Evolutionary conservation across 208 protist genomes (phyloP), one percentile per base, ranked within the genome.

Genomic region (Crithidia bombi): DNA sequence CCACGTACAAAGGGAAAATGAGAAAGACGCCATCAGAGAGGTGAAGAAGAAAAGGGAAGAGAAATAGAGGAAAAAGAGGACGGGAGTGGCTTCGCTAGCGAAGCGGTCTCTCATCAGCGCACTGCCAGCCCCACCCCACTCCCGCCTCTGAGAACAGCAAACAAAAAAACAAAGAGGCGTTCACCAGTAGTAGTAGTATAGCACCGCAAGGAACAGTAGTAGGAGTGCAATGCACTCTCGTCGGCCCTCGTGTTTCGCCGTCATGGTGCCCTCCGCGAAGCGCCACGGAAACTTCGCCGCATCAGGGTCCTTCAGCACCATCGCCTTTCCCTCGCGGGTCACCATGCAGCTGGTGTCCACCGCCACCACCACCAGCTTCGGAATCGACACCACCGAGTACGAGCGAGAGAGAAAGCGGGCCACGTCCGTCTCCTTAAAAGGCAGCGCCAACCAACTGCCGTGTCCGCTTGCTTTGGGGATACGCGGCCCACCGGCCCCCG

Each of bases 361-460:
- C 21, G 78, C 74, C 36, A 91, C 79, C 2, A 86, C 58, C 0
- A 82, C 59, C 33, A 88, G 19, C 44, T 66, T 84, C 23, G 86
- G 86, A 19, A 86, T 83, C 15, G 76, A 78, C 5, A 54, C 19
- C 14, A 87, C 74, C 0, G 56, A 57, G 68, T 78, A 81, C 28
- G 33, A 46, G 19, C 69, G 65, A 23, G 72, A 68, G 30, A 88
- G 67, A 21, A 47, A 61, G 3, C 56, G 56, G 0, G 67, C 75
- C 32, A 84, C 50, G 21, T 46, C 57, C 2, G 54, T 23, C 10
- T 84, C 73, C 25, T 72, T 67, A 55, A 87, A 94, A 26, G 73
- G 76, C 26, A 94, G 65, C 15, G 82, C 79, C 28, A 84, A 43
- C 82, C 89, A 91, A 21, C 83, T 67, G 0, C 69, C 77, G 54